Evolutionary conservation across 257 asterid species (phyloP).

Genomic region (Thymus mandschuricus): DNA sequence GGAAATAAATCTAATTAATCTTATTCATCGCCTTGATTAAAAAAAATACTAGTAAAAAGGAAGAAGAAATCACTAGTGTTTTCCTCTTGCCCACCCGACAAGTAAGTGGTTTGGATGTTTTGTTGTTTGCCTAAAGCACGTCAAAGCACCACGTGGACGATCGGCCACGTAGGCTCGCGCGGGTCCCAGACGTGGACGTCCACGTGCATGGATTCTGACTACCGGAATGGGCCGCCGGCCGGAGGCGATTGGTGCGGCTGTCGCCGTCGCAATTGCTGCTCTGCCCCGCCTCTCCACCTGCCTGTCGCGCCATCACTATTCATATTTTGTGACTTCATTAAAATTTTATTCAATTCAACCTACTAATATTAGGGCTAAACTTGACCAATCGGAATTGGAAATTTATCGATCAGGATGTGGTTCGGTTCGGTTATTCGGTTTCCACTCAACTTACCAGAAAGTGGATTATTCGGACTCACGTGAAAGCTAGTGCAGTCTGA

Average conservation of each 20-base stretch:
- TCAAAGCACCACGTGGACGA: neutral
- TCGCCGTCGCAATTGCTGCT: constrained; percentile 35
- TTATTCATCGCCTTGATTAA: no score
- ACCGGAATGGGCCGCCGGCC: neutral
- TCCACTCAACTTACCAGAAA: no score
- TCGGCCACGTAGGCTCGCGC: constrained; percentile 12
- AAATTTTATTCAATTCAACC: no score
- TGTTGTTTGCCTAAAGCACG: neutral
- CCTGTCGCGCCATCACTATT: neutral
- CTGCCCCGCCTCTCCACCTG: neutral
- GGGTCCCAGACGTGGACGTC: constrained; percentile 34
- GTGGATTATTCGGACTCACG: no score
- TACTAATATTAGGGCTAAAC: no score
- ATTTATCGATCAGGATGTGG: no score
- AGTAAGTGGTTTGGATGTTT: constrained; percentile 22
- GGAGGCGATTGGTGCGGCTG: constrained; percentile 19
- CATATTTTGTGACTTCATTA: neutral
- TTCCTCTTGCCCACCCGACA: constrained; percentile 29
- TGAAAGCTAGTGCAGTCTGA: no score
- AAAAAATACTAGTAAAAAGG: neutral
- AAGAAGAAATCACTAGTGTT: neutral
- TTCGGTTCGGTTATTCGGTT: no score
- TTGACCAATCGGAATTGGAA: no score
- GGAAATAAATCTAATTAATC: no score
- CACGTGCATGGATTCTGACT: constrained; percentile 26